phyloP scores from a whole-genome alignment of 2,329 filamentous ascomycete genomes.

The Fusarium lyarnte region DNA sequence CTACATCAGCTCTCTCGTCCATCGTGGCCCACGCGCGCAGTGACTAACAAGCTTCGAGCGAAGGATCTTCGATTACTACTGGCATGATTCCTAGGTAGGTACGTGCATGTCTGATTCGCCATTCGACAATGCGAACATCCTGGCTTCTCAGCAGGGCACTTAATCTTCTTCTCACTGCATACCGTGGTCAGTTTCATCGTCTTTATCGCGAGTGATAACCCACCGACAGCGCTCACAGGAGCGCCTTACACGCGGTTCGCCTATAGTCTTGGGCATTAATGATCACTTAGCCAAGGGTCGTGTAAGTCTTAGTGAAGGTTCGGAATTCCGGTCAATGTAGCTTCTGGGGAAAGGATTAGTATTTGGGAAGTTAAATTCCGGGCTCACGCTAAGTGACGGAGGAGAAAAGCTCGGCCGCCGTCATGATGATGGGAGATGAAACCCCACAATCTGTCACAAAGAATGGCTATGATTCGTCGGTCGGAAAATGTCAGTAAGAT shows the following conservation, averaged over 20 bases:
- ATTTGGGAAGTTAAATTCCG: background rate
- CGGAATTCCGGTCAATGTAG: slow-evolving; percentile 8
- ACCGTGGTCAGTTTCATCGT: background rate
- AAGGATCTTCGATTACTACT: background rate
- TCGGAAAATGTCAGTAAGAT: background rate
- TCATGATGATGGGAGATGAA: background rate
- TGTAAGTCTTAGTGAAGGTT: background rate
- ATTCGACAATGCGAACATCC: slow-evolving; percentile 35
- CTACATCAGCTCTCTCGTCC: background rate
- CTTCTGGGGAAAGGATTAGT: no score
- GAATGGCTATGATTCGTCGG: background rate
- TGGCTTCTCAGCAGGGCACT: slow-evolving; percentile 40
- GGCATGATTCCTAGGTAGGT: slow-evolving; percentile 30
- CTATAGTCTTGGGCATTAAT: slow-evolving; percentile 8
- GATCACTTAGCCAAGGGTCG: no score
- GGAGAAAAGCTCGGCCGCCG: background rate
- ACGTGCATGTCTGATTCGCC: slow-evolving; percentile 27
- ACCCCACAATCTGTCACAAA: background rate
- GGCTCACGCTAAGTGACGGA: background rate
- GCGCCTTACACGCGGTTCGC: slow-evolving; percentile 32
- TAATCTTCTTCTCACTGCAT: slow-evolving; percentile 36
- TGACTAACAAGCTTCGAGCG: slow-evolving; percentile 2
- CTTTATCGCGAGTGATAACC: background rate
- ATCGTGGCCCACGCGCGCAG: accelerated
- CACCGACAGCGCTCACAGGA: slow-evolving; percentile 40